Base-by-base conservation (phyloP, 164 flowering plant species). In the Amborella trichopoda region DNA sequence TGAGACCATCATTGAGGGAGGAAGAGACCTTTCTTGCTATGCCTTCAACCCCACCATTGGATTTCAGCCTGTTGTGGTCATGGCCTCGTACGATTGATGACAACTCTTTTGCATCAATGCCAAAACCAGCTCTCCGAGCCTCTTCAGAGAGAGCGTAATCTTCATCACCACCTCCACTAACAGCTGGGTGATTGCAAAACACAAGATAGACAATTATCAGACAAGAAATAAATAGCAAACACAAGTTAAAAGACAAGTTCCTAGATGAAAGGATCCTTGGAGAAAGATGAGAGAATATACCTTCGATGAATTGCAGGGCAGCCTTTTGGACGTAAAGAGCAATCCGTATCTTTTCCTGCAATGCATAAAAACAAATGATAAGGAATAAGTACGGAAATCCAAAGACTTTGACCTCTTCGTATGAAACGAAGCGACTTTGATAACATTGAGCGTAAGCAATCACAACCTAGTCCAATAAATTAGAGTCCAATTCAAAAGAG, bases 251-350 rank as follows among this genome's bases (percentile, higher is more conserved):
- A 43, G 32, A 14, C 17, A 30, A 30, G 34, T 38, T 9, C 14
- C 14, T 5, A 38, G 10, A 38, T 38, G 5, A 0, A 12, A 26
- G 28, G 2, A 21, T n/a, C n/a, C 8, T 9, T 39, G 41, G 17
- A 8, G 14, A 1, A 12, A 32, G 8, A 33, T 19, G 19, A 40
- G 46, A 52, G 27, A 26, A 27, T 33, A 36, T 71, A 71, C 80
- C 72, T 16, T 68, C 68, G 10, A 64, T 63, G 40, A 74, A 74
- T 52, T 63, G 70, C 40, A 68, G 54, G 5, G 80, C 80, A 32
- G 76, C 80, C 42, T 59, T 59, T 40, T 61, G 68, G 55, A 70
- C 72, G 32, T 32, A 27, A 11, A 74, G 40, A 14, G 57, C 67
- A 40, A 74, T 66, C 24, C 70, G 68, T 27, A 74, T 43, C 14